phyloP scores from a whole-genome alignment of 306 rosid genomes.

The Cicer bijugum region DNA sequence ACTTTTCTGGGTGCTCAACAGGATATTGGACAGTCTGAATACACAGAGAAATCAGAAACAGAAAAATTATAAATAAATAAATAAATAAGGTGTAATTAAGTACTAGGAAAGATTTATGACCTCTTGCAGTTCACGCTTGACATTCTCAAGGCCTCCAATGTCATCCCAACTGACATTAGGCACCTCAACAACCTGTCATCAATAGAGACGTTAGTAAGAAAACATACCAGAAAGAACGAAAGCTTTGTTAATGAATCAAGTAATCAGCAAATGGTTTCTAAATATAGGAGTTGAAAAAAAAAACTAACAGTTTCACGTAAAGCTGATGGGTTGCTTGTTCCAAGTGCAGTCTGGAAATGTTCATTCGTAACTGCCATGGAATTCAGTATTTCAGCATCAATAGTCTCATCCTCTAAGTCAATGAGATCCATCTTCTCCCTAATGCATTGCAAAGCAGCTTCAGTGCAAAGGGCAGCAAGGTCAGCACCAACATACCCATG shows the following conservation, averaged over 20 bases:
- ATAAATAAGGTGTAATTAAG: constrained; percentile 10
- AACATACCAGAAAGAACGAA: not conserved
- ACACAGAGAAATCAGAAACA: constrained; percentile 32
- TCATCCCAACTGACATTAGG: constrained; percentile 66
- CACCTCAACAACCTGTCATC: constrained; percentile 60
- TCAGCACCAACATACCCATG: constrained; percentile 81
- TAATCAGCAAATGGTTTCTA: not conserved
- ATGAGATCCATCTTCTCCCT: constrained; percentile 77
- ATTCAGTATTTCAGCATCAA: constrained; percentile 69
- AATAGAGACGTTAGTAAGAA: constrained; percentile 30
- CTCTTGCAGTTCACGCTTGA: constrained; percentile 68
- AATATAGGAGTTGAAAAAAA: not conserved
- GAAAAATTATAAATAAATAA: not conserved
- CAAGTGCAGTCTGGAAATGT: constrained; percentile 77
- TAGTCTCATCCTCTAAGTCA: constrained; percentile 69
- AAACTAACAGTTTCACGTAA: constrained; percentile 68
- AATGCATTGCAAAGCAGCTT: constrained; percentile 75
- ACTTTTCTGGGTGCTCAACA: constrained; percentile 65
- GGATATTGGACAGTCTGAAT: constrained; percentile 67
- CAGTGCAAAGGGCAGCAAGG: constrained; percentile 77
- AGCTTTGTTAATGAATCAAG: not conserved
- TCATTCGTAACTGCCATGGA: constrained; percentile 70
- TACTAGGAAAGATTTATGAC: constrained; percentile 37
- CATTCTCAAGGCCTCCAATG: constrained; percentile 69
- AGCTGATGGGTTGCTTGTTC: constrained; percentile 76